phyloP scores from a whole-genome alignment of 208 protist genomes.

The Phytomonas sp. region DNA sequence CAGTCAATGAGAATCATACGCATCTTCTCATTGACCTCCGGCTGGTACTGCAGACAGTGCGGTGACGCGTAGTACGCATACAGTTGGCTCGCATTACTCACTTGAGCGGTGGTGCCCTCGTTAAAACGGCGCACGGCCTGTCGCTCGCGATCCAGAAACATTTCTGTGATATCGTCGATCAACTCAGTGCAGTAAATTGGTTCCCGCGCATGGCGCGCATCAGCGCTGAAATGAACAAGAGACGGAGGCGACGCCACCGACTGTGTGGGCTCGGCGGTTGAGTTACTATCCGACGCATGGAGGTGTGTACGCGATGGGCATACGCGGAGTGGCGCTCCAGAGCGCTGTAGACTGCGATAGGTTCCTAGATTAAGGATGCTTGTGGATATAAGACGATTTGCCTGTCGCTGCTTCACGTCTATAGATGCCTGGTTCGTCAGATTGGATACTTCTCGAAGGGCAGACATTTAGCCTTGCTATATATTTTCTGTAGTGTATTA shows the following conservation, averaged over 20 bases:
- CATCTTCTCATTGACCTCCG: slow-evolving; percentile 96
- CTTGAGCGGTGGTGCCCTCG: slow-evolving; percentile 33
- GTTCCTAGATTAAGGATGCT: slow-evolving; percentile 18
- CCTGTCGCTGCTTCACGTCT: slow-evolving; percentile 46
- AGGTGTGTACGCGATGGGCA: slow-evolving; percentile 1
- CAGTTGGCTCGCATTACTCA: slow-evolving; percentile 26
- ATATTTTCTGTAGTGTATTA: neutral
- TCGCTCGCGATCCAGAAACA: slow-evolving; percentile 66
- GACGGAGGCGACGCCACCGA: slow-evolving; percentile 11
- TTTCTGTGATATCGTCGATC: slow-evolving; percentile 76
- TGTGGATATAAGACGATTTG: slow-evolving; percentile 24
- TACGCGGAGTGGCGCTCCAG: slow-evolving; percentile 20
- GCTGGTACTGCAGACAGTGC: slow-evolving; percentile 77
- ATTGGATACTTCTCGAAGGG: slow-evolving; percentile 54
- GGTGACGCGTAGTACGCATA: slow-evolving; percentile 64
- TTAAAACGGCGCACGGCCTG: slow-evolving; percentile 45
- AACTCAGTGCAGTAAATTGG: slow-evolving; percentile 70
- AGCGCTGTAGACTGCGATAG: slow-evolving; percentile 16
- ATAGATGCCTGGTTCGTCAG: slow-evolving; percentile 20
- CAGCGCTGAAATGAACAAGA: slow-evolving; percentile 28
- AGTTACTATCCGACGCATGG: slow-evolving; percentile 9
- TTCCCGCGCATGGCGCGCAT: slow-evolving; percentile 38
- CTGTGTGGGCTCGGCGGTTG: slow-evolving; percentile 12
- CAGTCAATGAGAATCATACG: slow-evolving; percentile 97
- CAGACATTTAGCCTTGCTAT: too few species aligned